Percentiles rank a stretch among this genome's conserved stretches.
Evolutionary conservation across 1,284 basidiomycete species (phyloP).

Genomic region (Lentinus polychrous): DNA sequence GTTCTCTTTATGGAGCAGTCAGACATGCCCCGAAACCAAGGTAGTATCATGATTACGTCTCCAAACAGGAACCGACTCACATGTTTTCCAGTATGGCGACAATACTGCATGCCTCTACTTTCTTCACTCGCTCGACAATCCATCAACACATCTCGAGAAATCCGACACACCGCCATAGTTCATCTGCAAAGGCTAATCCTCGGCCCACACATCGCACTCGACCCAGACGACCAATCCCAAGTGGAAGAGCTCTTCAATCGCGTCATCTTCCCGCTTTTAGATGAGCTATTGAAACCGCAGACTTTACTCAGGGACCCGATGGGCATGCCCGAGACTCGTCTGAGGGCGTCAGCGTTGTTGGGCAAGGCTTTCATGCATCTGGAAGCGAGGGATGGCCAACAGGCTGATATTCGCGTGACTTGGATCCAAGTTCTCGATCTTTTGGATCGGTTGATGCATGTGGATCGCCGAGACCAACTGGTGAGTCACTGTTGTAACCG

Average conservation of each 20-base stretch:
- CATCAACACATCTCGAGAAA: conserved; percentile 77
- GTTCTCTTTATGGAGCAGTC: conserved; percentile 46
- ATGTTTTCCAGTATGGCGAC: conserved; percentile 65
- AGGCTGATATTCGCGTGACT: conserved; percentile 66
- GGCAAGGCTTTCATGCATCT: conserved; percentile 97
- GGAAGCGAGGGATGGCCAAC: conserved; percentile 66
- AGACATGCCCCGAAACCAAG: conserved; percentile 21
- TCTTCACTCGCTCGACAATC: conserved; percentile 80
- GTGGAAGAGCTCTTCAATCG: conserved; percentile 84
- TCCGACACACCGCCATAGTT: conserved; percentile 79
- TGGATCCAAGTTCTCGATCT: conserved; percentile 94
- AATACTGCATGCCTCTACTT: conserved; percentile 77
- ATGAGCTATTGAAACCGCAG: conserved; percentile 86
- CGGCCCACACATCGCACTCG: conserved; percentile 65
- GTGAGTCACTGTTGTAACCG: conserved; percentile 45
- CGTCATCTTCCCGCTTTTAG: conserved; percentile 88
- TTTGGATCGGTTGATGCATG: conserved; percentile 84
- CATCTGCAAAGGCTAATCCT: conserved; percentile 87
- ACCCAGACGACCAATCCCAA: conserved; percentile 50
- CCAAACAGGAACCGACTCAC: neutral
- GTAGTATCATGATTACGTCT: conserved; percentile 16
- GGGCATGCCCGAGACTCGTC: conserved; percentile 85
- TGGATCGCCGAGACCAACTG: conserved; percentile 79
- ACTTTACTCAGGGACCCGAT: conserved; percentile 75
- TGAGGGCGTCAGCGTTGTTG: conserved; percentile 81